Evolutionary conservation across 495 filamentous ascomycete species (phyloP).

Genomic region (Aspergillus saccharolyticus): DNA sequence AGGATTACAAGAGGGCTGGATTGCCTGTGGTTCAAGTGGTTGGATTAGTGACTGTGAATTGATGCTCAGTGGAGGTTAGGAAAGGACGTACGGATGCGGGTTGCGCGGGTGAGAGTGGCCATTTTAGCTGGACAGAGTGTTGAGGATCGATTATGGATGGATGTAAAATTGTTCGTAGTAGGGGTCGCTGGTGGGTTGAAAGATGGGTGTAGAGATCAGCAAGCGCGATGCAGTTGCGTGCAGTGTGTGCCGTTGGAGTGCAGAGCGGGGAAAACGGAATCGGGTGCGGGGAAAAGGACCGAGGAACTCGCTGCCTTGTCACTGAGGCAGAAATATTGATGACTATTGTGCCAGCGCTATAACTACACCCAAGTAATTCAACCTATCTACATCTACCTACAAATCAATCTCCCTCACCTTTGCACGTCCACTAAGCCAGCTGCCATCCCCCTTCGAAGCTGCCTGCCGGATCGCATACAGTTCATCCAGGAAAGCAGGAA

Average conservation of each 20-base stretch:
- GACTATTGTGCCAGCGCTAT: background rate
- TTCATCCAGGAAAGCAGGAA: slow-evolving; percentile 80
- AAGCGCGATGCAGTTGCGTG: background rate
- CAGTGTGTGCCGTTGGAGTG: background rate
- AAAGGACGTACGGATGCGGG: slow-evolving; percentile 32
- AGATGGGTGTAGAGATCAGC: too few relatives aligned
- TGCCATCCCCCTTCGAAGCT: slow-evolving; percentile 41
- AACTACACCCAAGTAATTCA: background rate
- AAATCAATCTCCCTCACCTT: slow-evolving; percentile 46
- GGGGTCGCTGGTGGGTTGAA: too few relatives aligned
- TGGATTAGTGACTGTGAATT: slow-evolving; percentile 1
- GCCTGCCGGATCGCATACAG: slow-evolving; percentile 49
- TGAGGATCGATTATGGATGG: too few relatives aligned
- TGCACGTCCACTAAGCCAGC: slow-evolving; percentile 50
- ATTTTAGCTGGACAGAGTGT: slow-evolving; percentile 15
- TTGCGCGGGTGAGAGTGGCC: slow-evolving; percentile 26
- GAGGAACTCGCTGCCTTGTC: slow-evolving; percentile 1
- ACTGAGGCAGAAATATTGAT: slow-evolving; percentile 1
- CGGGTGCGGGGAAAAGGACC: slow-evolving; percentile 25
- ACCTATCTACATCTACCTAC: too few relatives aligned
- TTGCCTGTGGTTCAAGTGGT: slow-evolving; percentile 45
- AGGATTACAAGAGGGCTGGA: slow-evolving; percentile 70
- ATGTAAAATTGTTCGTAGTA: background rate
- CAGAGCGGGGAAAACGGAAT: slow-evolving; percentile 7
- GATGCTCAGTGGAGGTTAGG: background rate